A percentile compares a stretch with the other conserved stretches of the same genome.
phyloP scores from a whole-genome alignment of 306 rosid genomes.

The Prunus mongolica region DNA sequence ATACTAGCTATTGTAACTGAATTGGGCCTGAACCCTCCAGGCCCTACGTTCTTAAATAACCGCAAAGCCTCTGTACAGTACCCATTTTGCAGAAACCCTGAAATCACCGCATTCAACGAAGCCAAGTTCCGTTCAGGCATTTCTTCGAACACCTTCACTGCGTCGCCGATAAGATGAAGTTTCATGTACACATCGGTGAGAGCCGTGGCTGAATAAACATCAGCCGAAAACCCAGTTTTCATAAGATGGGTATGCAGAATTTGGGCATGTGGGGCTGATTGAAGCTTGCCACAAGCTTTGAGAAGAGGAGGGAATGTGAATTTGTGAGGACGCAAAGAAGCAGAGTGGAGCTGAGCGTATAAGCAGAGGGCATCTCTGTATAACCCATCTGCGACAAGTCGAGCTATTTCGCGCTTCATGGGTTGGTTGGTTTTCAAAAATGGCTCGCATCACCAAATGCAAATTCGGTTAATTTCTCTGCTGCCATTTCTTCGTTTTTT shows the following conservation, averaged over 20 bases:
- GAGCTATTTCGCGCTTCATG: constrained; percentile 47
- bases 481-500: not conserved
- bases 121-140: constrained; percentile 52
- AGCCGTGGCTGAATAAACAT: constrained; percentile 53
- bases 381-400: constrained; percentile 52
- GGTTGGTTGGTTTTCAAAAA: not conserved
- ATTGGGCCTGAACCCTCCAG: constrained; percentile 40
- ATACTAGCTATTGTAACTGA: constrained; percentile 53
- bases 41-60: constrained; percentile 26
- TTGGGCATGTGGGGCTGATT: constrained; percentile 28
- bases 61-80: constrained; percentile 30
- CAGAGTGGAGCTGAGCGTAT: constrained; percentile 34
- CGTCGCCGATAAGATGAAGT: constrained; percentile 25
- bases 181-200: constrained; percentile 38
- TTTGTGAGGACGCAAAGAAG: constrained; percentile 33
- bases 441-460: not conserved
- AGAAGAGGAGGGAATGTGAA: constrained; percentile 66
- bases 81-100: constrained; percentile 51
- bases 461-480: too few species aligned
- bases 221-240: constrained; percentile 49
- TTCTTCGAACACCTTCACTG: constrained; percentile 52
- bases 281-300: constrained; percentile 65
- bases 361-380: constrained; percentile 50
- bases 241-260: constrained; percentile 53
- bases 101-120: constrained; percentile 47